Conservation (phyloP, 129 eudicot genomes). For the Lonicera japonica region DNA sequence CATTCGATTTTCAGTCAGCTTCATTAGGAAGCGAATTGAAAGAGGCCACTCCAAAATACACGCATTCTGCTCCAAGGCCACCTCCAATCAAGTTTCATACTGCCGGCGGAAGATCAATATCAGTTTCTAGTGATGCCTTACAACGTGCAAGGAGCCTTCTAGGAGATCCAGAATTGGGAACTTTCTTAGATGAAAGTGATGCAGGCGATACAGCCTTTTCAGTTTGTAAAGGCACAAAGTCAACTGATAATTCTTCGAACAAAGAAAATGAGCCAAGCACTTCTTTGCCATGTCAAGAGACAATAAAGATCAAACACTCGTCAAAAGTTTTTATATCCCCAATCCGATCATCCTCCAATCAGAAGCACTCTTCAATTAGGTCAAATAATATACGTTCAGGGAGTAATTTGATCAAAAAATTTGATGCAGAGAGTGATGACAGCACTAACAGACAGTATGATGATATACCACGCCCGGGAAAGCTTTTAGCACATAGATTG, state of each 20-base stretch:
- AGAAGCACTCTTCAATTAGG: slow-evolving; percentile 27
- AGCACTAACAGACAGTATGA: slow-evolving; percentile 18
- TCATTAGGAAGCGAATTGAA: slow-evolving; percentile 25
- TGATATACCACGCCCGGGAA: slow-evolving; percentile 15
- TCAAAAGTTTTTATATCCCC: slow-evolving; percentile 60
- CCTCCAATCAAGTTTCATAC: slow-evolving; percentile 81
- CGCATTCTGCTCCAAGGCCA: slow-evolving; percentile 29
- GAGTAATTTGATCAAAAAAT: slow-evolving; percentile 61
- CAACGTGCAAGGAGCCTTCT: slow-evolving; percentile 83
- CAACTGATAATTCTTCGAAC: slow-evolving; percentile 15
- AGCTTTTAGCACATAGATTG: slow-evolving; percentile 10
- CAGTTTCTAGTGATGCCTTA: slow-evolving; percentile 84
- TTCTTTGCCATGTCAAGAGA: slow-evolving; percentile 16
- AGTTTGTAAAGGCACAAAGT: slow-evolving; percentile 16
- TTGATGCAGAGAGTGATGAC: slow-evolving; percentile 58
- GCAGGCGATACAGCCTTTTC: slow-evolving; percentile 37
- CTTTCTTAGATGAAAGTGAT: slow-evolving; percentile 42
- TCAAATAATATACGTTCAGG: slow-evolving; percentile 30
- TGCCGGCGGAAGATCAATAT: slow-evolving; percentile 91
- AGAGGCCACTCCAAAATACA: slow-evolving; percentile 24
- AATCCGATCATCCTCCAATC: slow-evolving; percentile 30
- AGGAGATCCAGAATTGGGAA: slow-evolving; percentile 72
- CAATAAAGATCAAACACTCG: slow-evolving; percentile 24
- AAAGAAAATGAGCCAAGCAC: slow-evolving; percentile 22
- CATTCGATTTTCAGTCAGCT: slow-evolving; percentile 23